Percentiles rank a stretch among this genome's conserved stretches.
Conservation (phyloP, 2,329 filamentous ascomycete species). For the Ophiosphaerella herpotricha region DNA sequence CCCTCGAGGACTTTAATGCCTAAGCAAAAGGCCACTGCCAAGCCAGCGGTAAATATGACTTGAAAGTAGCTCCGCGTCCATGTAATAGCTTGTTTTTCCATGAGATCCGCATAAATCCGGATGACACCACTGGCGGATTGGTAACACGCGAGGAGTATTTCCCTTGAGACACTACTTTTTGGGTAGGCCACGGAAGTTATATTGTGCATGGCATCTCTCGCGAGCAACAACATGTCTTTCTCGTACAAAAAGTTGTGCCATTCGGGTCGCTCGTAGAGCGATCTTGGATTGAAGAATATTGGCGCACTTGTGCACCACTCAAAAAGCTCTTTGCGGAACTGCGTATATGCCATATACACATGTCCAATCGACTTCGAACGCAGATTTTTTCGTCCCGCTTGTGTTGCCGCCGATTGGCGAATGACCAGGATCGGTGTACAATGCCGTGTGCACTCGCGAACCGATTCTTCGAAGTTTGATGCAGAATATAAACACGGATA, state of each 20-base stretch:
- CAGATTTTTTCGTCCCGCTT: neutral
- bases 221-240: conserved; percentile 48
- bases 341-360: conserved; percentile 8
- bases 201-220: conserved; percentile 50
- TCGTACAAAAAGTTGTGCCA: conserved; percentile 53
- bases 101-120: conserved; percentile 46
- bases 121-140: conserved; percentile 47
- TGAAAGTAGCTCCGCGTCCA: conserved; percentile 57
- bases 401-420: neutral
- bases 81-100: conserved; percentile 44
- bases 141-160: conserved; percentile 34
- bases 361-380: conserved; percentile 13
- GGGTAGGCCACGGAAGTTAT: conserved; percentile 19
- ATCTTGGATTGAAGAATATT: conserved; percentile 37
- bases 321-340: conserved; percentile 43
- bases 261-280: conserved; percentile 51
- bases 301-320: conserved; percentile 45
- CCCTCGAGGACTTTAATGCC: conserved; percentile 27
- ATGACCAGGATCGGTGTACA: conserved; percentile 13
- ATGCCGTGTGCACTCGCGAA: conserved; percentile 45
- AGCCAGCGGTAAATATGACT: conserved; percentile 52
- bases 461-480: conserved; percentile 49
- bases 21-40: conserved; percentile 35
- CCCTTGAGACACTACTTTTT: conserved; percentile 5
- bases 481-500: conserved; percentile 48